phyloP scores from a whole-genome alignment of 805 yeast genomes.

The Kluyveromyces wickerhamii region DNA sequence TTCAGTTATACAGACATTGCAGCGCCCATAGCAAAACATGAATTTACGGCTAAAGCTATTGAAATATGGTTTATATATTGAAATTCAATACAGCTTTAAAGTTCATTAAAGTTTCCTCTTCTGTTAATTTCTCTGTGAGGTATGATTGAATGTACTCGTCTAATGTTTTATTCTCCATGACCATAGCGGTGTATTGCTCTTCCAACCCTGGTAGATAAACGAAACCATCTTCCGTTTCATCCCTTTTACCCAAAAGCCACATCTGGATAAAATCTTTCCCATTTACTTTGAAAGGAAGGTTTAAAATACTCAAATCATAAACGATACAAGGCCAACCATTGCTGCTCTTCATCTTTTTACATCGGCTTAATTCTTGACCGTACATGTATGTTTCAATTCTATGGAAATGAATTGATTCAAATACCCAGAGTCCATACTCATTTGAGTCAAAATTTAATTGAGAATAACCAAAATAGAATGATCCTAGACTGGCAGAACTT shows the following conservation, averaged over 20 bases:
- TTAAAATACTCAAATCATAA: constrained; percentile 2
- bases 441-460: background rate
- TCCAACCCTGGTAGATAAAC: constrained; percentile 2
- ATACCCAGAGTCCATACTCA: background rate
- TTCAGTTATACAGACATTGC: too few relatives aligned
- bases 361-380: background rate
- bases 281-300: background rate
- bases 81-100: constrained; percentile 1
- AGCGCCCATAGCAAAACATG: too few relatives aligned
- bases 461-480: background rate
- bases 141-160: background rate
- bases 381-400: constrained; percentile 2
- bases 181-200: constrained; percentile 3
- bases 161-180: background rate
- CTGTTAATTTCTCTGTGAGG: background rate
- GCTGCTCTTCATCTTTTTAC: background rate
- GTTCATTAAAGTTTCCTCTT: background rate
- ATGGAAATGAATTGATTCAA: background rate
- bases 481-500: background rate
- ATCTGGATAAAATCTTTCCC: constrained; percentile 1
- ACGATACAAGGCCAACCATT: constrained; percentile 4
- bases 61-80: too few relatives aligned
- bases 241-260: background rate
- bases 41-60: too few relatives aligned
- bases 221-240: background rate